A percentile compares a stretch with the other conserved stretches of the same genome.
These are phyloP conservation scores for Leishmania tropica DNA, from an alignment of 208 protist genomes.

Conservation along the genomic window DNA sequence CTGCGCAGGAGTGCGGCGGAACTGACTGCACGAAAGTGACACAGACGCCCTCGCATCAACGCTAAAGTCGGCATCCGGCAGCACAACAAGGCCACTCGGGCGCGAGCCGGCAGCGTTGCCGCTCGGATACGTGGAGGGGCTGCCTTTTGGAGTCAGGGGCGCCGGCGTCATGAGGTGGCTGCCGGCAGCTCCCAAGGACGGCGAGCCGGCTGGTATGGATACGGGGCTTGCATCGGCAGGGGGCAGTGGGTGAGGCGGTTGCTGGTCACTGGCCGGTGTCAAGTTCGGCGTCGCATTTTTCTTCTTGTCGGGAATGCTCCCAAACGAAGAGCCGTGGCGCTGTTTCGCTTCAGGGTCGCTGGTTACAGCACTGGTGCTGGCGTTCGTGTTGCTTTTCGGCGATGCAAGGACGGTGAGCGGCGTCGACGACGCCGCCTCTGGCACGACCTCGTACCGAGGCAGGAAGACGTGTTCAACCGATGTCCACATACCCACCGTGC, in stretches of 20 bases:
- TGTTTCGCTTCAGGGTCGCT: not conserved
- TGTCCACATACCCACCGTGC: slow-evolving; percentile 44
- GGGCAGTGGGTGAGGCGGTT: not conserved
- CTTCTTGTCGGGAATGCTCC: not conserved
- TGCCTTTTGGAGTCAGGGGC: not conserved
- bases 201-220: not conserved
- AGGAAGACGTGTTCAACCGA: slow-evolving; percentile 65
- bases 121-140: not conserved
- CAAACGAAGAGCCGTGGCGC: not conserved
- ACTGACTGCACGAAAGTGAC: slow-evolving; percentile 25
- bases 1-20: slow-evolving; percentile 11
- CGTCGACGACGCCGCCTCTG: slow-evolving; percentile 18
- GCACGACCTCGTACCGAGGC: slow-evolving; percentile 53
- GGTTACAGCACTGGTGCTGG: not conserved
- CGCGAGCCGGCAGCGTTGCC: not conserved
- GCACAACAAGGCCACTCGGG: slow-evolving; percentile 25
- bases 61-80: slow-evolving; percentile 19
- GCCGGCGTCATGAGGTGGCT: not conserved
- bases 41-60: not conserved
- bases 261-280: not conserved
- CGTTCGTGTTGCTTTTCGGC: slow-evolving; percentile 6
- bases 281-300: not conserved
- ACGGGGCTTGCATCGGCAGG: not conserved
- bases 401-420: slow-evolving; percentile 20
- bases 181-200: not conserved